A percentile compares a stretch with the other conserved stretches of the same genome.
Evolutionary conservation across 139 green algal species (phyloP).

Genomic region (Coccomyxa sp.): DNA sequence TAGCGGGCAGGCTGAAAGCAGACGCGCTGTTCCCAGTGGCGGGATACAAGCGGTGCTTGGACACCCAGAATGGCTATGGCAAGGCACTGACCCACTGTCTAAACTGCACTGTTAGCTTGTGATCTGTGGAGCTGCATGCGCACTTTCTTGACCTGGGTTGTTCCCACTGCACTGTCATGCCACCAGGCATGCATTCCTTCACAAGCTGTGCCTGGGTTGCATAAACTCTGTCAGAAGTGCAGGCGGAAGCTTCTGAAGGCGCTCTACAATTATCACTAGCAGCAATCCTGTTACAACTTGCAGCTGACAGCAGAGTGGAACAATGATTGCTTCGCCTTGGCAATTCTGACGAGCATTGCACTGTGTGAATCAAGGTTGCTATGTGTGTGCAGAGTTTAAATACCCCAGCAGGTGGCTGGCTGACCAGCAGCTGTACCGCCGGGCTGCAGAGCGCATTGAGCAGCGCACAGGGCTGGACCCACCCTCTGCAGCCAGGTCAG

Average conservation of each 20-base stretch:
- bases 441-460: slow-evolving; percentile 68
- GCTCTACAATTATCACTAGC: background rate
- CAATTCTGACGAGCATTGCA: too few species aligned
- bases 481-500: slow-evolving; percentile 22
- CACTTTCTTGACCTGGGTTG: background rate
- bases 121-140: background rate
- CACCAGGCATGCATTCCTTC: background rate
- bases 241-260: background rate
- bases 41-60: slow-evolving; percentile 71
- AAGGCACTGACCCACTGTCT: slow-evolving; percentile 6
- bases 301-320: background rate
- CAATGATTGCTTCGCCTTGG: too few species aligned
- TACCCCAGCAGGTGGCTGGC: slow-evolving; percentile 82
- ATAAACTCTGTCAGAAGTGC: background rate
- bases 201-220: background rate
- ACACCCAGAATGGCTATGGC: slow-evolving; percentile 67
- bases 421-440: slow-evolving; percentile 73
- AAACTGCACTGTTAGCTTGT: background rate
- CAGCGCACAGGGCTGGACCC: slow-evolving; percentile 54
- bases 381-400: slow-evolving; percentile 70
- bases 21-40: slow-evolving; percentile 78
- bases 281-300: background rate
- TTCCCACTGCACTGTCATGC: background rate
- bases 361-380: background rate
- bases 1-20: slow-evolving; percentile 38